Conservation (phyloP, 306 rosid genomes). For the Quercus variabilis region DNA sequence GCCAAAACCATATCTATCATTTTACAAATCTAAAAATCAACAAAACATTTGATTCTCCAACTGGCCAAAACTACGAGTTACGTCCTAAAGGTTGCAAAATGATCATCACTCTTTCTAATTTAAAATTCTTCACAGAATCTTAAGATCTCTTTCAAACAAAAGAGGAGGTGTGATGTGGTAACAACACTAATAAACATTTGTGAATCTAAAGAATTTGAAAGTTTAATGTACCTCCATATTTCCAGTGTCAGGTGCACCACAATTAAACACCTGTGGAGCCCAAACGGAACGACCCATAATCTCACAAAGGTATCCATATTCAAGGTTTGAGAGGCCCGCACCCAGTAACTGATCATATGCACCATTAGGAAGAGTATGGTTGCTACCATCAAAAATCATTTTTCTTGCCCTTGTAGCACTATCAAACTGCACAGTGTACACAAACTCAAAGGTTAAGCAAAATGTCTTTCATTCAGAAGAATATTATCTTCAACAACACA, state of each 20-base stretch:
- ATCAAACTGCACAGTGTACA: constrained; percentile 79
- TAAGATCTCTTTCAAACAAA: no score
- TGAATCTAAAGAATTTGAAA: constrained; percentile 10
- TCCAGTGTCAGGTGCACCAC: constrained; percentile 96
- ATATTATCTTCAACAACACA: not conserved
- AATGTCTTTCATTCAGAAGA: not conserved
- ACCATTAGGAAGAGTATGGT: constrained; percentile 32
- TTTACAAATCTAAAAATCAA: not conserved
- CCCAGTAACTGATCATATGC: constrained; percentile 63
- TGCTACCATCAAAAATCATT: constrained; percentile 53
- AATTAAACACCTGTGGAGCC: constrained; percentile 96
- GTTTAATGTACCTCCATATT: constrained; percentile 86
- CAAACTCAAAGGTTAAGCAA: constrained; percentile 15
- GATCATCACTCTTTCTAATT: not conserved
- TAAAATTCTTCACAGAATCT: not conserved
- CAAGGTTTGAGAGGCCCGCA: constrained; percentile 91
- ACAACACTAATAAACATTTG: constrained; percentile 3
- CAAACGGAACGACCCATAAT: constrained; percentile 90
- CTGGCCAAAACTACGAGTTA: not conserved
- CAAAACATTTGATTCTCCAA: not conserved
- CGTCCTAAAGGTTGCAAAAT: not conserved
- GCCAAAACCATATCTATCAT: not conserved
- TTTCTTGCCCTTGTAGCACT: constrained; percentile 87
- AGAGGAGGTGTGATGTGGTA: not conserved
- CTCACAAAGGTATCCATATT: constrained; percentile 96